Conservation (phyloP, 768 basidiomycete species). For the Suillus plorans region DNA sequence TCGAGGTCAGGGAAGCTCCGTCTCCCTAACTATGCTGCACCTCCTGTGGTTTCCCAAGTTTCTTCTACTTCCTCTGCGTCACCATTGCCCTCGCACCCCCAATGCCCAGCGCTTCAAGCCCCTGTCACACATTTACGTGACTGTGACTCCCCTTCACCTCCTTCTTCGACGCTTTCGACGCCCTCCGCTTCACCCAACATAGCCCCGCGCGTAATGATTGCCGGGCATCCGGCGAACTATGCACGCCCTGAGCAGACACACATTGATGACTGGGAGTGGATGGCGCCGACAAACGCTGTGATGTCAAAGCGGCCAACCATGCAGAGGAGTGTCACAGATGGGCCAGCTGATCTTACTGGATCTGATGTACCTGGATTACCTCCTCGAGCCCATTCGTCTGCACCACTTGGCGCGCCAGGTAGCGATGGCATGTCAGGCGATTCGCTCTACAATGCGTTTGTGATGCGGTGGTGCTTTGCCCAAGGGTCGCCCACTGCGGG, state of each 20-base stretch:
- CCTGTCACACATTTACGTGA: background rate
- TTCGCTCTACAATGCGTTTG: slow-evolving; percentile 56
- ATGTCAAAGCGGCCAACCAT: background rate
- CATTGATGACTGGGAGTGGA: slow-evolving; percentile 26
- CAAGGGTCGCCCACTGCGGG: slow-evolving; percentile 35
- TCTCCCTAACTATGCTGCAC: slow-evolving; percentile 35
- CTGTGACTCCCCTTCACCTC: slow-evolving; percentile 22
- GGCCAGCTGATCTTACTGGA: background rate
- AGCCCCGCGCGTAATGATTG: slow-evolving; percentile 23
- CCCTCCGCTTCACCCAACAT: slow-evolving; percentile 22
- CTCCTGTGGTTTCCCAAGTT: slow-evolving; percentile 11
- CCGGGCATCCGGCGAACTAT: slow-evolving; percentile 24
- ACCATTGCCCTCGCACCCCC: background rate
- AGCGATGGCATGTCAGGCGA: slow-evolving; percentile 20
- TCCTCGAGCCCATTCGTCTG: background rate
- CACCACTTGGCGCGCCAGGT: slow-evolving; percentile 5
- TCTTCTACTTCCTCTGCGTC: slow-evolving; percentile 5
- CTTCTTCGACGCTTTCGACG: slow-evolving; percentile 29
- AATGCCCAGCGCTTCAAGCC: background rate
- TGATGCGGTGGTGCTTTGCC: slow-evolving; percentile 70
- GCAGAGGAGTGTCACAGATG: slow-evolving; percentile 13
- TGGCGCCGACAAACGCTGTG: slow-evolving; percentile 1
- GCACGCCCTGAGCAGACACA: background rate
- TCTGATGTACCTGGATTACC: slow-evolving; percentile 24
- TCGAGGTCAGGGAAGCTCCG: slow-evolving; percentile 23